Evolutionary conservation across 2,329 filamentous ascomycete species (phyloP).

Genomic region (Botrytis byssoidea): DNA sequence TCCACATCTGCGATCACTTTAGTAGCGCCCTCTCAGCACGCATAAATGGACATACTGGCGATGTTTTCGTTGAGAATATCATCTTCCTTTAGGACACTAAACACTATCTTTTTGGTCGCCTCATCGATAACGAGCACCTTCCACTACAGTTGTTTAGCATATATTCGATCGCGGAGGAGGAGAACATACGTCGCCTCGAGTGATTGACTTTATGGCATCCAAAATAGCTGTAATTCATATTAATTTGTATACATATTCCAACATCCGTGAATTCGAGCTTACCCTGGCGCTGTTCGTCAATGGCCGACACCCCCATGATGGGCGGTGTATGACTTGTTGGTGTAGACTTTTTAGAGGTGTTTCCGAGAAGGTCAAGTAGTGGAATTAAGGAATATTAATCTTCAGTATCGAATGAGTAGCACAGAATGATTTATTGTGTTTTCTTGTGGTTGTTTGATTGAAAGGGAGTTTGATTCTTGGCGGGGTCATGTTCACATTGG

Average conservation of each 20-base stretch:
- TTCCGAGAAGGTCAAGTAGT: background rate
- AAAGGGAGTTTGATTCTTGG: slow-evolving; percentile 17
- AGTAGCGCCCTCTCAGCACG: slow-evolving; percentile 16
- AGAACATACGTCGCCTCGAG: slow-evolving; percentile 70
- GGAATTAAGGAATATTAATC: background rate
- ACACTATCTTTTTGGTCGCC: slow-evolving; percentile 76
- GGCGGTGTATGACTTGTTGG: slow-evolving; percentile 20
- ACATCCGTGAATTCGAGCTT: slow-evolving; percentile 37
- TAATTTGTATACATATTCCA: slow-evolving; percentile 16
- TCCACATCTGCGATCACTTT: slow-evolving; percentile 70
- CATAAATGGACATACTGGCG: slow-evolving; percentile 61
- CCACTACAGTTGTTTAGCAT: slow-evolving; percentile 61
- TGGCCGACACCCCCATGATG: slow-evolving; percentile 64
- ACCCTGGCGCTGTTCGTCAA: slow-evolving; percentile 81
- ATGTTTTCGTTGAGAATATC: slow-evolving; percentile 96
- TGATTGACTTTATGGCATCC: slow-evolving; percentile 72
- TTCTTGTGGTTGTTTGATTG: slow-evolving; percentile 7
- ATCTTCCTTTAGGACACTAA: slow-evolving; percentile 91
- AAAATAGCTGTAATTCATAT: slow-evolving; percentile 59
- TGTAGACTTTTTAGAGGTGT: slow-evolving; percentile 1
- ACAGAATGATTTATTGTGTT: background rate
- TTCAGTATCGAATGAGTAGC: background rate
- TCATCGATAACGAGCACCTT: slow-evolving; percentile 93
- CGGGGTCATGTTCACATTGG: slow-evolving; percentile 16
- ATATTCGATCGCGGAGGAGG: slow-evolving; percentile 4